phyloP scores from a whole-genome alignment of 441 rosid species.

The Geranium incanum region DNA sequence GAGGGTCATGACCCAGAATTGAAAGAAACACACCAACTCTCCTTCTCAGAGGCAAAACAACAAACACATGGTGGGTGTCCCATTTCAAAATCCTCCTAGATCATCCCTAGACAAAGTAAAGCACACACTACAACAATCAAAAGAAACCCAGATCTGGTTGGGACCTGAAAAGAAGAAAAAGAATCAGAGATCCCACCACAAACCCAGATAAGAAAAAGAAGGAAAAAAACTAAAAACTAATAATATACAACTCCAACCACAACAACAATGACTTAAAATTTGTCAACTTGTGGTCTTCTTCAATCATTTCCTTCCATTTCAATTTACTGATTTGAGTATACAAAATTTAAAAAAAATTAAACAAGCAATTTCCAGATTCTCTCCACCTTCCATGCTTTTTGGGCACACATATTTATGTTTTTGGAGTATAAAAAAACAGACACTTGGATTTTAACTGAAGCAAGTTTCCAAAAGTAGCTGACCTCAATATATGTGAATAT shows the following conservation, averaged over 20 bases:
- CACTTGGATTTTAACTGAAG: conserved; percentile 2
- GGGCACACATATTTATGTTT: conserved; percentile 4
- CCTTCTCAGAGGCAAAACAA: conserved; percentile 4
- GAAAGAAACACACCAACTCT: not conserved
- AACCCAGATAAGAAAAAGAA: not conserved
- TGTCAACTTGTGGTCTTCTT: conserved; percentile 93
- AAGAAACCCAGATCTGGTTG: not conserved
- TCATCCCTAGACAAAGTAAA: not conserved
- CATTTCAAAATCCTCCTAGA: not conserved
- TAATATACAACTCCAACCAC: conserved; percentile 27
- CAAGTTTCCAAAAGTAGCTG: conserved; percentile 1
- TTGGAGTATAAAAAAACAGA: not conserved
- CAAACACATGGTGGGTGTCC: conserved; percentile 10
- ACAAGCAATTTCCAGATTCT: conserved; percentile 47
- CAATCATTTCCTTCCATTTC: conserved; percentile 29
- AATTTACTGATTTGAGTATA: conserved; percentile 7
- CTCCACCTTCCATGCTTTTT: conserved; percentile 24
- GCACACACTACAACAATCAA: not conserved
- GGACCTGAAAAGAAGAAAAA: not conserved
- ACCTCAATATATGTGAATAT: not conserved
- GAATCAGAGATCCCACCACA: conserved; percentile 6
- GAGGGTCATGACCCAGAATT: not conserved
- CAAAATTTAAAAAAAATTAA: conserved; percentile 13
- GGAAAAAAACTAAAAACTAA: conserved; percentile 25
- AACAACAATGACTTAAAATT: conserved; percentile 82